These are phyloP conservation scores for Ceratobasidium sp. DNA, from an alignment of 1,284 basidiomycete species.

Conservation along the genomic window DNA sequence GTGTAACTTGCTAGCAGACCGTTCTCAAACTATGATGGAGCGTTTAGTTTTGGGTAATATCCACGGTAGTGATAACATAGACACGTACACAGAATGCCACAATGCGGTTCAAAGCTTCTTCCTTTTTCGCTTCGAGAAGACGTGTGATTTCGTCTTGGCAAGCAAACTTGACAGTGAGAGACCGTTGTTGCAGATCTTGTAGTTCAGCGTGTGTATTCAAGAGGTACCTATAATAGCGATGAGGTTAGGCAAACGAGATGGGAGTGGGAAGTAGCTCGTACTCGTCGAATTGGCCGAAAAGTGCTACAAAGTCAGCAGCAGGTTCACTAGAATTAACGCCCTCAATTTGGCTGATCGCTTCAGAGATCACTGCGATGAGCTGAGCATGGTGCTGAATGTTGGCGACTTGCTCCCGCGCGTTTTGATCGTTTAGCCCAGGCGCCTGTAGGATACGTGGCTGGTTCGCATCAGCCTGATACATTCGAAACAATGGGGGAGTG, in stretches of 20 bases:
- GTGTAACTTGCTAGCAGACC: not conserved
- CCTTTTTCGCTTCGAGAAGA: not conserved
- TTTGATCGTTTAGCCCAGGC: too few relatives aligned
- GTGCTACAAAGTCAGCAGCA: not conserved
- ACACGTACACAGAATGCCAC: conserved; percentile 5
- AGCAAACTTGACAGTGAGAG: not conserved
- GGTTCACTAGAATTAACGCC: not conserved
- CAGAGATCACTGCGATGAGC: too few relatives aligned
- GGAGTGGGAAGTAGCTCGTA: not conserved
- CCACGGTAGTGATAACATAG: not conserved
- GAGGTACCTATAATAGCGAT: not conserved
- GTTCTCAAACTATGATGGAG: not conserved
- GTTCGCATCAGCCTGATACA: conserved; percentile 9
- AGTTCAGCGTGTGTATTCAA: not conserved
- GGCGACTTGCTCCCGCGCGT: too few relatives aligned
- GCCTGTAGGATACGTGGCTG: not conserved
- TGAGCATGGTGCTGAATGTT: too few relatives aligned
- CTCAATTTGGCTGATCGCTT: not conserved
- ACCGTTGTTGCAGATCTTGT: not conserved
- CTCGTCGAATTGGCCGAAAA: not conserved
- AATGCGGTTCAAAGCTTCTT: not conserved
- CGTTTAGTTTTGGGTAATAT: not conserved
- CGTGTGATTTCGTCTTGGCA: conserved; percentile 4
- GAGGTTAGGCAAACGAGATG: not conserved
- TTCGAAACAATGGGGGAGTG: not conserved